Evolutionary conservation across 495 filamentous ascomycete genomes (phyloP).

Genomic region (Pyrenula aspistea): DNA sequence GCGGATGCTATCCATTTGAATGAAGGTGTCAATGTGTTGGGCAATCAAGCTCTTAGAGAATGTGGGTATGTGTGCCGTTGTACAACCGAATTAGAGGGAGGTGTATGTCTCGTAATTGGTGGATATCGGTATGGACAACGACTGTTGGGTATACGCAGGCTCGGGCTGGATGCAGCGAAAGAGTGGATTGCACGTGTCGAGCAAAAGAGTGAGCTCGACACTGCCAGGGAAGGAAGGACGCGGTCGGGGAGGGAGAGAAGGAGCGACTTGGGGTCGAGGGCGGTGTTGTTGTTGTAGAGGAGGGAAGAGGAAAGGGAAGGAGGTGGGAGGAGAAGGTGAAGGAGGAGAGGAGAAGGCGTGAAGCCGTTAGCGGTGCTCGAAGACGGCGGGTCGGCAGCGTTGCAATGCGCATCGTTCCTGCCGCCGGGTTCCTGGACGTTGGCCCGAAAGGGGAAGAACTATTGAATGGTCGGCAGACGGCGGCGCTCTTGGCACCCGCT

Average conservation of each 20-base stretch:
- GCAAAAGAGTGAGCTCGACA: not conserved
- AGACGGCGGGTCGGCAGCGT: not conserved
- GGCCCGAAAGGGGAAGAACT: not conserved
- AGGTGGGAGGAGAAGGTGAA: slow-evolving; percentile 22
- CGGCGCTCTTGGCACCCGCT: slow-evolving; percentile 6
- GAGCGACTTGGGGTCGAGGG: slow-evolving; percentile 7
- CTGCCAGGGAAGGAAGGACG: slow-evolving; percentile 7
- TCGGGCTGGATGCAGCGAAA: slow-evolving; percentile 4
- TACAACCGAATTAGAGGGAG: too few species aligned
- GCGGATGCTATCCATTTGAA: slow-evolving; percentile 33
- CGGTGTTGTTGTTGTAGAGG: slow-evolving; percentile 6
- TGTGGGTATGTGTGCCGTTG: not conserved
- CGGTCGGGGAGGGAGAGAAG: slow-evolving; percentile 8
- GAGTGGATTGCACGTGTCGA: not conserved
- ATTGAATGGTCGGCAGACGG: slow-evolving; percentile 1
- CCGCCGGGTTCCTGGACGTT: slow-evolving; percentile 1
- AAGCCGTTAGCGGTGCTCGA: not conserved
- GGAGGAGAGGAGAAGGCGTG: slow-evolving; percentile 33
- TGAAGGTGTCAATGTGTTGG: not conserved
- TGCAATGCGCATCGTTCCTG: not conserved
- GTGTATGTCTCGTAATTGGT: not conserved
- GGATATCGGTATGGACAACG: not conserved
- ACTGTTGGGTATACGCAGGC: slow-evolving; percentile 11
- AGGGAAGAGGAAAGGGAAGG: slow-evolving; percentile 20
- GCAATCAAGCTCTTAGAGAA: not conserved